A percentile compares a stretch with the other conserved stretches of the same genome.
Evolutionary conservation across 1,284 basidiomycete genomes (phyloP).

Genomic region (Thecaphora frezii): DNA sequence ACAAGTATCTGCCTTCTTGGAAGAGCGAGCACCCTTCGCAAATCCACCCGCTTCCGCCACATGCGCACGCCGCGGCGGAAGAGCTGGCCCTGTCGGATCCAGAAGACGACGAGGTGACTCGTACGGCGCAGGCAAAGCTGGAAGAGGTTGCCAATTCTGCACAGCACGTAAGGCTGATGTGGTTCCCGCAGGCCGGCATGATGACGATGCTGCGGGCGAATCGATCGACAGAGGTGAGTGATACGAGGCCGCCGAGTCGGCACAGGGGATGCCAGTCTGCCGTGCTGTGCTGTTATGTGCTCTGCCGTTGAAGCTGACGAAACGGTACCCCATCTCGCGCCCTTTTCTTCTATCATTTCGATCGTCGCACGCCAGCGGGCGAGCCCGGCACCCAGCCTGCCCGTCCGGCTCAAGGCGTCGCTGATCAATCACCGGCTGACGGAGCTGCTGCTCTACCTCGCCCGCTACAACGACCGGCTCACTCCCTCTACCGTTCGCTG

Average conservation of each 20-base stretch:
- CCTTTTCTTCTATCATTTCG: background rate
- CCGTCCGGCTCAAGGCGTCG: slow-evolving; percentile 18
- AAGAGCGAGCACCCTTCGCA: slow-evolving; percentile 10
- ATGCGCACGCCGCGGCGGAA: slow-evolving; percentile 16
- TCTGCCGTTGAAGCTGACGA: background rate
- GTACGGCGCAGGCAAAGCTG: slow-evolving; percentile 64
- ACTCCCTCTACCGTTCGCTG: slow-evolving; percentile 21
- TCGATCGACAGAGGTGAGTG: slow-evolving; percentile 73
- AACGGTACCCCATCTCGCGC: background rate
- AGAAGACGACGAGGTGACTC: slow-evolving; percentile 48
- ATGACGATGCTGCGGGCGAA: slow-evolving; percentile 76
- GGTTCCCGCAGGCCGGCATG: slow-evolving; percentile 80
- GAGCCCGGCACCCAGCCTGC: slow-evolving; percentile 11
- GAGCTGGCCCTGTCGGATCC: slow-evolving; percentile 16
- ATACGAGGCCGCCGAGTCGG: no score
- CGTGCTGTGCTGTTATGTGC: no score
- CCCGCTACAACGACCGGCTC: slow-evolving; percentile 30
- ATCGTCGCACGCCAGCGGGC: background rate
- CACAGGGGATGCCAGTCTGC: no score
- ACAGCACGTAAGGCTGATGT: slow-evolving; percentile 90
- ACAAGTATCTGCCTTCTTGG: slow-evolving; percentile 22
- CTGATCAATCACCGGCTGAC: slow-evolving; percentile 33
- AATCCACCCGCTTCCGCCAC: slow-evolving; percentile 27
- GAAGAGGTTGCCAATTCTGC: slow-evolving; percentile 60
- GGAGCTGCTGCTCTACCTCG: slow-evolving; percentile 28